Evolutionary conservation across 257 asterid species (phyloP).

Genomic region (Prunella vulgaris): DNA sequence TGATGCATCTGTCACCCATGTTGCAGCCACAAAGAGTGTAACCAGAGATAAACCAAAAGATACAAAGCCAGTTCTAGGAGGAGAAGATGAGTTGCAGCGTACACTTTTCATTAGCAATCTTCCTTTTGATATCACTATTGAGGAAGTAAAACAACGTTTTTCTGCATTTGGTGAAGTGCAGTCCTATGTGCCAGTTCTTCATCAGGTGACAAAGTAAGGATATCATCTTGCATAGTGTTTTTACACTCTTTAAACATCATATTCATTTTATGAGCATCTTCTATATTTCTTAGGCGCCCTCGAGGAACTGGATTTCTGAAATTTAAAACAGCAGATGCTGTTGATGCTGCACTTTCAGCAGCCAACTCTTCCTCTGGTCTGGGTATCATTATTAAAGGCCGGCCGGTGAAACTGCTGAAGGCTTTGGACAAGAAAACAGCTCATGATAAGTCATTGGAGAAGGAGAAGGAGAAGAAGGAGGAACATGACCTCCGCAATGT

Average conservation of each 20-base stretch:
- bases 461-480: slow-evolving; percentile 77
- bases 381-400: slow-evolving; percentile 77
- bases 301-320: slow-evolving; percentile 98
- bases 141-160: slow-evolving; percentile 85
- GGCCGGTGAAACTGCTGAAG: slow-evolving; percentile 71
- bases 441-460: slow-evolving; percentile 67
- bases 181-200: slow-evolving; percentile 77
- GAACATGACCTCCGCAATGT: slow-evolving; percentile 74
- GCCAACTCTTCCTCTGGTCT: slow-evolving; percentile 48
- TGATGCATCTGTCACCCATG: slow-evolving; percentile 23
- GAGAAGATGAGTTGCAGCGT: slow-evolving; percentile 70
- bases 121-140: slow-evolving; percentile 64
- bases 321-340: slow-evolving; percentile 62
- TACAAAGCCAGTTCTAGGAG: slow-evolving; percentile 37
- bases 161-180: slow-evolving; percentile 79
- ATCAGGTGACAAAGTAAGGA: slow-evolving; percentile 77
- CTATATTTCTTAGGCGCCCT: slow-evolving; percentile 59
- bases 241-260: not conserved
- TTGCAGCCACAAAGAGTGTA: slow-evolving; percentile 5
- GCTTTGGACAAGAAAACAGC: slow-evolving; percentile 86
- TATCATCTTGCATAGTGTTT: not conserved
- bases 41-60: slow-evolving; percentile 26
- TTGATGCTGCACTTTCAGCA: slow-evolving; percentile 70
- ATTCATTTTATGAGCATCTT: slow-evolving; percentile 8
- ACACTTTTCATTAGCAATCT: slow-evolving; percentile 81